Evolutionary conservation across 1,284 basidiomycete species (phyloP), one percentile per base, ranked within the genome.

Genomic region (Termitomyces sp.): DNA sequence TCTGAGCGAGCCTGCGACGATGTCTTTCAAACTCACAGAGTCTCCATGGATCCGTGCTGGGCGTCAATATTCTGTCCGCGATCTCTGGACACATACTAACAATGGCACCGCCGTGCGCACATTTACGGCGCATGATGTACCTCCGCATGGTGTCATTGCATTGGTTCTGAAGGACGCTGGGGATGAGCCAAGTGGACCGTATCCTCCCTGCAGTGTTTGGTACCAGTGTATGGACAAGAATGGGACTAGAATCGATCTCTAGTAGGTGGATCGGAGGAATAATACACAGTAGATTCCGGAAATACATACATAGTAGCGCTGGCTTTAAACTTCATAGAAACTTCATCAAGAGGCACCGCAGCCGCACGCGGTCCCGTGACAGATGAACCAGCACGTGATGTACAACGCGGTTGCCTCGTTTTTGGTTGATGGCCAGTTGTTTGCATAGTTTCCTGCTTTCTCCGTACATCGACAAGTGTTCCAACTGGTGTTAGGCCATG

Each of bases 21-120:
- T 85, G 75, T 76, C 68, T 62, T 84, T 85, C 64, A 80, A 73
- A 52, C 63, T 84, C 43, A 81, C 80, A 2, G 81, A 84, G 57
- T 83, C 81, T 1, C 81, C 83, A 0, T 84, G 80, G 79, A 77
- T 84, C 52, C 75, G 80, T 19, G 81, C 81, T 0, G 82, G 81
- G 14, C 71, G 77, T 31, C 74, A 80, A 61, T 84, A 84, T 58
- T 61, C 74, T n/a, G 78, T 84, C 48, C 72, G 80, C 21, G 16
- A 28, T 53, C 33, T 26, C 43, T 46, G 26, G 41, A 33, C 28
- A 13, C 33, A 33, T 13, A 28, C 21, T 3, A 8, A 80, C 57
- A 83, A 81, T 57, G 80, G 81, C 2, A 83, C 78, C 0, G 77
- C 77, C 0, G 68, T 78, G 4, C 70, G 81, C 35, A 80, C 71